Conservation (phyloP, 1,284 basidiomycete genomes). For the Caloboletus firmus region DNA sequence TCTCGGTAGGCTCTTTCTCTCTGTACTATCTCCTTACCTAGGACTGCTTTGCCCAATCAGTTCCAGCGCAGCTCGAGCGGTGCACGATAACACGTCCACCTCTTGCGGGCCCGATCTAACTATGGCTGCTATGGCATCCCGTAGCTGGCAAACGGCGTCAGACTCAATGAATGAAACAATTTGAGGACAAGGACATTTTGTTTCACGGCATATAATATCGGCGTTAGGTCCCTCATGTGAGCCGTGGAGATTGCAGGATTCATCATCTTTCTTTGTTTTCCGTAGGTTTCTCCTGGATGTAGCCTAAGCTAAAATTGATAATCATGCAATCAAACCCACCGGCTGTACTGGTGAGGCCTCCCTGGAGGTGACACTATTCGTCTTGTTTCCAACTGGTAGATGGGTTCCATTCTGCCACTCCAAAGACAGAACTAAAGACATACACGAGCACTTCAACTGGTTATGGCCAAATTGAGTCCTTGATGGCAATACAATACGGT, state of each 20-base stretch:
- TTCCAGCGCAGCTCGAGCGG: constrained; percentile 48
- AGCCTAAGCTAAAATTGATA: neutral
- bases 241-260: constrained; percentile 44
- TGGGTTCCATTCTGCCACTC: neutral
- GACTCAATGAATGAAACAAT: neutral
- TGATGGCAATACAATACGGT: neutral
- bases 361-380: neutral
- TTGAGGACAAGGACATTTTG: neutral
- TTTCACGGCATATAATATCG: constrained; percentile 42
- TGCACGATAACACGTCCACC: constrained; percentile 50
- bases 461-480: neutral
- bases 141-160: neutral
- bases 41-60: constrained; percentile 46
- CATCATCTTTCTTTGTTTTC: constrained; percentile 45
- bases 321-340: neutral
- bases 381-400: neutral
- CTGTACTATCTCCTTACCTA: constrained; percentile 49
- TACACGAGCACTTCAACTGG: neutral
- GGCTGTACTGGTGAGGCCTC: neutral
- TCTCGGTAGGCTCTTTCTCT: constrained; percentile 37
- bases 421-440: neutral
- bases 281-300: constrained; percentile 42
- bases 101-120: constrained; percentile 15
- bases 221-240: constrained; percentile 43
- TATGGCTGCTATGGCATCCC: constrained; percentile 3